Evolutionary conservation across 305 asterid genomes (phyloP), one percentile per base, ranked within the genome.

Genomic region (Galium porrigens): DNA sequence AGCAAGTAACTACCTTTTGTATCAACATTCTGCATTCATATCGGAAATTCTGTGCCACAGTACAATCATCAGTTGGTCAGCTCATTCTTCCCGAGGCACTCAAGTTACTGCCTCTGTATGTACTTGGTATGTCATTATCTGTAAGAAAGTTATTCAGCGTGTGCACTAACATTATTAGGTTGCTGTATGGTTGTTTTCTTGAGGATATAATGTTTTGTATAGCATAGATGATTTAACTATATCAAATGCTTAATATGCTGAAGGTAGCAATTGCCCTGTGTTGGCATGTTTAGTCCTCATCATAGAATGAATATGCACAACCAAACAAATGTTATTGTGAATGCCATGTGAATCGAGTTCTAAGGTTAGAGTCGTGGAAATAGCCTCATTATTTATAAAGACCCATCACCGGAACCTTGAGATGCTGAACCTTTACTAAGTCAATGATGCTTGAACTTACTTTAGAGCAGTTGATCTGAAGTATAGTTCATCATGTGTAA

Each of bases 41-140:
- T 69, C 85, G 94, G 65, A 90, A 85, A 76, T 84, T 81, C 74
- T 89, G 94, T 75, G 90, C 94, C 48, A 84, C 95, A 6, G 95
- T 82, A 17, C 64, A 59, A 59, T 82, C 97, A 37, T 85, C 97
- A 7, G 70, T 90, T 22, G 94, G 94, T 48, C 94, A 89, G 64
- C 91, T 87, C 67, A 81, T 85, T 73, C 78, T 89, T 74, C 94
- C 97, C 0, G 97, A 85, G 82, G 95, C 94, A 59, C 97, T 89
- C 73, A 85, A 85, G 70, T 61, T 89, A 71, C 74, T 89, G 86
- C 95, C 97, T 60, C 80, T 85, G 30, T 89, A 87, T 76, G 81
- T 86, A 3, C 90, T 89, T 39, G 97, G 97, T 89, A 87, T 67
- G 76, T 69, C 57, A 42, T 71, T 67, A 79, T 49, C 74, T n/a